These are phyloP conservation scores for Globisporangium splendens DNA, from an alignment of 352 stramenopile genomes.

Conservation along the genomic window DNA sequence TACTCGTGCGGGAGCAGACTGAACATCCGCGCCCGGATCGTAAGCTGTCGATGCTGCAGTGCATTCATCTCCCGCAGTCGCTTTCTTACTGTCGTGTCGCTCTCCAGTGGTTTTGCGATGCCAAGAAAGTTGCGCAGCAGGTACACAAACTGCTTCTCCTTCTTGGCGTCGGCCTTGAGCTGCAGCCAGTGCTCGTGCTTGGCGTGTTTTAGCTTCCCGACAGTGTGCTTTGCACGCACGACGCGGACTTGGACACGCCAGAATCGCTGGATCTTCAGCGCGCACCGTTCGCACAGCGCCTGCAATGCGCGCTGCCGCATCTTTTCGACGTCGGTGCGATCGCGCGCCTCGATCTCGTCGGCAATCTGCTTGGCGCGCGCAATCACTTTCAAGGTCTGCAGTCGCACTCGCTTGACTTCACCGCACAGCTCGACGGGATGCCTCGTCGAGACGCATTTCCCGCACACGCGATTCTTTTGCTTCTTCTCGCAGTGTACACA, in stretches of 20 bases:
- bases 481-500: slow-evolving; percentile 26
- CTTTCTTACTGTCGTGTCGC: slow-evolving; percentile 33
- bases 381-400: slow-evolving; percentile 44
- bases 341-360: slow-evolving; percentile 35
- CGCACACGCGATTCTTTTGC: slow-evolving; percentile 37
- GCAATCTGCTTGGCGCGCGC: slow-evolving; percentile 27
- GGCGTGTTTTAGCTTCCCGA: slow-evolving; percentile 15
- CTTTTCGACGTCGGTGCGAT: slow-evolving; percentile 44
- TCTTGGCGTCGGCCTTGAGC: slow-evolving; percentile 25
- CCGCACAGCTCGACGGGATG: slow-evolving; percentile 51
- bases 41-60: slow-evolving; percentile 40
- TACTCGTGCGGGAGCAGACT: slow-evolving; percentile 58
- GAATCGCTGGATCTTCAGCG: slow-evolving; percentile 47
- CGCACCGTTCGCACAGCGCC: slow-evolving; percentile 23
- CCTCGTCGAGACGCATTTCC: slow-evolving; percentile 27
- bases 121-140: slow-evolving; percentile 36
- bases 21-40: slow-evolving; percentile 48
- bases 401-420: slow-evolving; percentile 20
- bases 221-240: slow-evolving; percentile 24
- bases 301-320: slow-evolving; percentile 26
- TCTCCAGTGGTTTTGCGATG: slow-evolving; percentile 30
- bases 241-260: slow-evolving; percentile 38
- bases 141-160: slow-evolving; percentile 32
- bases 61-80: slow-evolving; percentile 48
- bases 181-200: slow-evolving; percentile 40